Evolutionary conservation across 139 green algal species (phyloP).

Genomic region (Chlamydomonas urium): DNA sequence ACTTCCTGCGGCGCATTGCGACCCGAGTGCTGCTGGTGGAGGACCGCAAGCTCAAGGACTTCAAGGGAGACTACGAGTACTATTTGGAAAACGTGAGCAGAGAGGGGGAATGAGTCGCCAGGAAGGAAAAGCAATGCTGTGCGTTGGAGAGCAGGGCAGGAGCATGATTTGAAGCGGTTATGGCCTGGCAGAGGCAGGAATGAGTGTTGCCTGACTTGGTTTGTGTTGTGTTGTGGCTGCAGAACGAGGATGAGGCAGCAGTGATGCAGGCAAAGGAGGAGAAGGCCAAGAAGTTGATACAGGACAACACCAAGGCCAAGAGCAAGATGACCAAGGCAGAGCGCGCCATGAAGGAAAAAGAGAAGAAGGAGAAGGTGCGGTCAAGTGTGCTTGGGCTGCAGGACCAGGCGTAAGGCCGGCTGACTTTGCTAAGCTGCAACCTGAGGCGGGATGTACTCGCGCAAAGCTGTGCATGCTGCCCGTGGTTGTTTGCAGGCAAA

Average conservation of each 20-base stretch:
- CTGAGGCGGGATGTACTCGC: neutral
- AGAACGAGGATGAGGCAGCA: slow-evolving; percentile 52
- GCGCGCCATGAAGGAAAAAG: slow-evolving; percentile 12
- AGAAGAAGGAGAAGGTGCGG: slow-evolving; percentile 8
- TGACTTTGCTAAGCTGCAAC: neutral
- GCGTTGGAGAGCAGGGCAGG: too few species aligned
- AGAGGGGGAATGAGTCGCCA: neutral
- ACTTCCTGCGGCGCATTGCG: slow-evolving; percentile 93
- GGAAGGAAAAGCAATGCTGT: too few species aligned
- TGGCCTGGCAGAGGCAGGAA: too few species aligned
- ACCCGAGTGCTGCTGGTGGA: slow-evolving; percentile 75
- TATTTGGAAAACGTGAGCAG: slow-evolving; percentile 61
- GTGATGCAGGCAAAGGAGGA: slow-evolving; percentile 73
- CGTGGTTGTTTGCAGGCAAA: neutral
- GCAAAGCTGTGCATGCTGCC: neutral
- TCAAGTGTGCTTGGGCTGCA: neutral
- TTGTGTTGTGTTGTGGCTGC: too few species aligned
- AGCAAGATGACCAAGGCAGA: slow-evolving; percentile 19
- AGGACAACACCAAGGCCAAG: slow-evolving; percentile 40
- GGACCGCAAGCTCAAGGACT: slow-evolving; percentile 15
- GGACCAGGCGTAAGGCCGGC: neutral
- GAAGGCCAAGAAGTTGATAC: slow-evolving; percentile 58
- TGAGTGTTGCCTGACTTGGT: too few species aligned
- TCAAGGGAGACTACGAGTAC: slow-evolving; percentile 86
- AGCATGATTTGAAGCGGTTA: too few species aligned